These are phyloP conservation scores for Neopestalotiopsis clavispora DNA, from an alignment of 2,329 filamentous ascomycete species.

Conservation along the genomic window DNA sequence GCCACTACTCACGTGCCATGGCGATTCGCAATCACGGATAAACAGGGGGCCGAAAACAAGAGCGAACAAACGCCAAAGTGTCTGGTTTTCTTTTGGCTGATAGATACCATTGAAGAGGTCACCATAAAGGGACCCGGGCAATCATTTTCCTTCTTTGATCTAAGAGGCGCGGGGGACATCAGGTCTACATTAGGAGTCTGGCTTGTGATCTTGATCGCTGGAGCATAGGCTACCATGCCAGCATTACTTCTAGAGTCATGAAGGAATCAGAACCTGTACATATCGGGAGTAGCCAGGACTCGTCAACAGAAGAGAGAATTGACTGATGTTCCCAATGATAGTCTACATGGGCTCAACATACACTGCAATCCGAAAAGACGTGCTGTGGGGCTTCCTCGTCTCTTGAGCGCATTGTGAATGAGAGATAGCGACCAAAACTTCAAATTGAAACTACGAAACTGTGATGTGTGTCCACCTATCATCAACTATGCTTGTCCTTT, in stretches of 20 bases:
- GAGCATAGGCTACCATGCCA: background rate
- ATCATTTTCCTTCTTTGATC: background rate
- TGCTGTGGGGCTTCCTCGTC: too few species aligned
- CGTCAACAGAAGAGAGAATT: background rate
- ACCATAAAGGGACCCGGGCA: background rate
- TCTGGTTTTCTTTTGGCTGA: background rate
- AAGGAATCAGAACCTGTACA: background rate
- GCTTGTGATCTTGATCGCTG: background rate
- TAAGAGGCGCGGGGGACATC: background rate
- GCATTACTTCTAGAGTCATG: background rate
- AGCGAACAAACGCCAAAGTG: background rate
- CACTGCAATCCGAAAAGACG: too few species aligned
- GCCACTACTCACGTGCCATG: background rate
- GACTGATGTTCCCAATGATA: background rate
- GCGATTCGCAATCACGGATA: background rate
- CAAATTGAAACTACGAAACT: too few species aligned
- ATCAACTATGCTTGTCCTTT: background rate
- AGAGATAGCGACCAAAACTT: too few species aligned
- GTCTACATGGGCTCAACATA: too few species aligned
- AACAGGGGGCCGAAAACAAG: background rate
- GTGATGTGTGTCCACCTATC: too few species aligned
- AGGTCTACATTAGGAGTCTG: background rate
- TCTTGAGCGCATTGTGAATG: too few species aligned
- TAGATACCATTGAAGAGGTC: background rate
- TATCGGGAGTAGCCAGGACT: background rate